Conservation (phyloP, 106 monocot genomes). For the Platanthera zijinensis region DNA sequence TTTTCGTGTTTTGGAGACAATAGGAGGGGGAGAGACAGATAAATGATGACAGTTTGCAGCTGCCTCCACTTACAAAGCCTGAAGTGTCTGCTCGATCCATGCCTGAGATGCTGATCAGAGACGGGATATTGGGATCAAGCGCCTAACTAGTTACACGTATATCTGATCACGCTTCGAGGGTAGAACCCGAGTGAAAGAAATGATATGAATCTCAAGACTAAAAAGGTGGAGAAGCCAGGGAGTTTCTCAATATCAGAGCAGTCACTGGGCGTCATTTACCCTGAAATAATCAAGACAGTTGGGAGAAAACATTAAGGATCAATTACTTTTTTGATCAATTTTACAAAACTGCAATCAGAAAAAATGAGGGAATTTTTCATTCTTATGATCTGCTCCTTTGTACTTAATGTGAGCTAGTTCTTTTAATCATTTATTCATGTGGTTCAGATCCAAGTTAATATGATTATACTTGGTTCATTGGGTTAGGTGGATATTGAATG, state of each 20-base stretch:
- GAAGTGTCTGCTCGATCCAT: slow-evolving; percentile 94
- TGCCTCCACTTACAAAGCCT: slow-evolving; percentile 89
- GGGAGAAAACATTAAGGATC: not conserved
- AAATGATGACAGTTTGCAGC: slow-evolving; percentile 20
- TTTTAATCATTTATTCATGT: too few relatives aligned
- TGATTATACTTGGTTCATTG: too few relatives aligned
- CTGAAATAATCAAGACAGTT: slow-evolving; percentile 12
- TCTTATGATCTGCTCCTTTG: too few relatives aligned
- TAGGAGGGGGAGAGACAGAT: slow-evolving; percentile 10
- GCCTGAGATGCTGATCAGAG: not conserved
- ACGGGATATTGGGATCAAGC: not conserved
- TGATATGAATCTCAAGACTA: not conserved
- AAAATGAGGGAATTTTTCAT: too few relatives aligned
- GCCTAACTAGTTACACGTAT: slow-evolving; percentile 4
- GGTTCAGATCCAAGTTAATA: too few relatives aligned
- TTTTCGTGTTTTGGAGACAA: not conserved
- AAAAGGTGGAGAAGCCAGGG: not conserved
- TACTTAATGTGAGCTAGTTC: too few relatives aligned
- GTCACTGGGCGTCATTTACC: slow-evolving; percentile 17
- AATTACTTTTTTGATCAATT: too few relatives aligned
- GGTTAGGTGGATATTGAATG: too few relatives aligned
- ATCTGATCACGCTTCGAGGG: slow-evolving; percentile 5
- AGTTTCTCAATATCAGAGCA: slow-evolving; percentile 3
- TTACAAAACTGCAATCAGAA: too few relatives aligned
- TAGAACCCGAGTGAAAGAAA: slow-evolving; percentile 5